Percentiles rank a stretch among this genome's conserved stretches.
phyloP scores from a whole-genome alignment of 2,329 filamentous ascomycete genomes.

The Blastomyces emzantsi region DNA sequence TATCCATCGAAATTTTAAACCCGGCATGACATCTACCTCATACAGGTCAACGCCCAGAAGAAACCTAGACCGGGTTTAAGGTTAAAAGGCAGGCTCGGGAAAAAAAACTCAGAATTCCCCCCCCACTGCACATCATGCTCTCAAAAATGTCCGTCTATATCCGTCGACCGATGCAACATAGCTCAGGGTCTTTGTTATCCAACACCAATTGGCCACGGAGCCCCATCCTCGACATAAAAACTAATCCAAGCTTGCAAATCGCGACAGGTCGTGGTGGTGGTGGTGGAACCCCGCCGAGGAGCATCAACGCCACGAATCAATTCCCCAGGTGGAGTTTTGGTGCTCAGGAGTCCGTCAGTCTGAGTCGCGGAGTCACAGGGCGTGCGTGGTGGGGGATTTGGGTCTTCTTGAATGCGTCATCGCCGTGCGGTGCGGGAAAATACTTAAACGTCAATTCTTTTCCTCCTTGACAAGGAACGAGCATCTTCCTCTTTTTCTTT shows the following conservation, averaged over 20 bases:
- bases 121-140: too few species aligned
- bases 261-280: not conserved
- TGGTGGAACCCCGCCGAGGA: not conserved
- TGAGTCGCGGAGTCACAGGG: not conserved
- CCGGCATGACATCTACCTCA: too few species aligned
- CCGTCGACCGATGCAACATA: not conserved
- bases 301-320: not conserved
- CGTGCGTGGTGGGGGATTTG: not conserved
- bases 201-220: not conserved
- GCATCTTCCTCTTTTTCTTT: not conserved
- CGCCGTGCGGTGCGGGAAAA: not conserved
- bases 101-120: too few species aligned
- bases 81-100: too few species aligned
- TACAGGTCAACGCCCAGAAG: too few species aligned
- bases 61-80: too few species aligned
- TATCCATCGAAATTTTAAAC: too few species aligned
- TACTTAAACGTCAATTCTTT: not conserved
- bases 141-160: not conserved
- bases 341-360: not conserved
- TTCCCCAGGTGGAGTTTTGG: not conserved
- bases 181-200: not conserved
- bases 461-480: not conserved
- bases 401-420: not conserved
- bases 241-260: not conserved
- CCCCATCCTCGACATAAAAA: not conserved